A percentile compares a stretch with the other conserved stretches of the same genome.
These are phyloP conservation scores for Nothophytophthora sp. DNA, from an alignment of 352 stramenopile genomes.

Conservation along the genomic window DNA sequence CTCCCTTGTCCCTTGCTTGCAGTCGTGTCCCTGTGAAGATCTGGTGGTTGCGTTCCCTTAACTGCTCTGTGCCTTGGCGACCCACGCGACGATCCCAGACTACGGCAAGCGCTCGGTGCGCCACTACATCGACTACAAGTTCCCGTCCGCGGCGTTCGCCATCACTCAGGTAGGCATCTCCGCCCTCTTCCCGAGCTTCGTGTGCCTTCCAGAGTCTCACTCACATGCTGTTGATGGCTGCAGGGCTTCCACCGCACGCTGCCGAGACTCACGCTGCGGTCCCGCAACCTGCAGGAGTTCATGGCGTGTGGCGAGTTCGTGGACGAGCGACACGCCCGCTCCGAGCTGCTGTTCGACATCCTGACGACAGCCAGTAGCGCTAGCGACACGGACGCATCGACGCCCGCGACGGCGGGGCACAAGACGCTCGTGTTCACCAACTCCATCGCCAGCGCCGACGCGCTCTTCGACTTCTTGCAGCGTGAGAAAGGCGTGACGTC, in stretches of 20 bases:
- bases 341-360: constrained; percentile 53
- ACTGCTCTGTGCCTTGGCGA: constrained; percentile 11
- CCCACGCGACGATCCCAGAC: constrained; percentile 75
- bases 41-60: constrained; percentile 17
- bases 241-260: constrained; percentile 78
- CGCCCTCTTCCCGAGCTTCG: no score
- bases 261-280: constrained; percentile 41
- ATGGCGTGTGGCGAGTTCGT: constrained; percentile 10
- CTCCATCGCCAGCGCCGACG: constrained; percentile 68
- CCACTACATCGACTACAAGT: constrained; percentile 78
- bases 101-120: constrained; percentile 76
- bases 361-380: constrained; percentile 19
- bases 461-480: constrained; percentile 53
- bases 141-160: constrained; percentile 57
- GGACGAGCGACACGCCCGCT: constrained; percentile 32
- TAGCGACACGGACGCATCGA: not conserved
- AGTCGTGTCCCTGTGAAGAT: not conserved
- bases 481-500: constrained; percentile 30
- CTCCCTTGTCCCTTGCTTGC: constrained; percentile 5
- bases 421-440: constrained; percentile 80
- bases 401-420: constrained; percentile 1
- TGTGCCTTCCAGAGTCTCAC: no score
- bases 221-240: constrained; percentile 3
- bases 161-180: constrained; percentile 53
- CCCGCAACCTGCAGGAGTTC: constrained; percentile 47